Evolutionary conservation across 1,139 yeast species (phyloP).

Genomic region (Kluyveromyces marxianus): DNA sequence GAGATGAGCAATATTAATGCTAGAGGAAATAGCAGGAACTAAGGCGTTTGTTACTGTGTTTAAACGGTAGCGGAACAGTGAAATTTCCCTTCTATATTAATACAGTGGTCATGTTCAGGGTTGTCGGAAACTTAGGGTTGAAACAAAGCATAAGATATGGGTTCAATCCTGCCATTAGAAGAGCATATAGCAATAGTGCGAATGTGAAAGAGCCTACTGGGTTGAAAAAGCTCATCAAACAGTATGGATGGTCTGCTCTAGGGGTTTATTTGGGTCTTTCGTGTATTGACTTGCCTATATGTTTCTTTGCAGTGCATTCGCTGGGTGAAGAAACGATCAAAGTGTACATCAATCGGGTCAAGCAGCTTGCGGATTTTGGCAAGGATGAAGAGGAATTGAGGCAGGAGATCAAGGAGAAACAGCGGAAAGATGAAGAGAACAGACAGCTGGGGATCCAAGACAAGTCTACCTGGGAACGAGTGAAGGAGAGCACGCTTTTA

Average conservation of each 20-base stretch:
- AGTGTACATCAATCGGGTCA: conserved; percentile 53
- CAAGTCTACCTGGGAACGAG: conserved; percentile 21
- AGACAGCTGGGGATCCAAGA: conserved; percentile 11
- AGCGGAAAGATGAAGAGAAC: conserved; percentile 16
- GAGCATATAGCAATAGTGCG: neutral
- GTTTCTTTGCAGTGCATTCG: conserved; percentile 75
- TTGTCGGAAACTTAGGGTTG: neutral
- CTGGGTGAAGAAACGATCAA: conserved; percentile 76
- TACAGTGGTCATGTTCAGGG: neutral
- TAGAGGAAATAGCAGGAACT: too few relatives aligned
- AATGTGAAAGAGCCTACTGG: conserved; percentile 14
- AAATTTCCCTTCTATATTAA: neutral
- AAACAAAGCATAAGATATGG: neutral
- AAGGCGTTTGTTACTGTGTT: too few relatives aligned
- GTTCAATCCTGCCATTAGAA: neutral
- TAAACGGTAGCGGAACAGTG: too few relatives aligned
- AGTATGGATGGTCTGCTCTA: conserved; percentile 86
- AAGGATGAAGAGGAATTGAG: conserved; percentile 33
- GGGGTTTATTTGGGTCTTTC: conserved; percentile 74
- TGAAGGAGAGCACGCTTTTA: conserved; percentile 36
- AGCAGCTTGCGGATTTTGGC: conserved; percentile 54
- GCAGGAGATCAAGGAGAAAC: conserved; percentile 23
- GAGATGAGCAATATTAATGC: too few relatives aligned
- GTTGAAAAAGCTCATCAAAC: conserved; percentile 59
- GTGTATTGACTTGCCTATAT: conserved; percentile 71